Evolutionary conservation across 2,329 filamentous ascomycete species (phyloP).

Genomic region (Cordyceps sp.): DNA sequence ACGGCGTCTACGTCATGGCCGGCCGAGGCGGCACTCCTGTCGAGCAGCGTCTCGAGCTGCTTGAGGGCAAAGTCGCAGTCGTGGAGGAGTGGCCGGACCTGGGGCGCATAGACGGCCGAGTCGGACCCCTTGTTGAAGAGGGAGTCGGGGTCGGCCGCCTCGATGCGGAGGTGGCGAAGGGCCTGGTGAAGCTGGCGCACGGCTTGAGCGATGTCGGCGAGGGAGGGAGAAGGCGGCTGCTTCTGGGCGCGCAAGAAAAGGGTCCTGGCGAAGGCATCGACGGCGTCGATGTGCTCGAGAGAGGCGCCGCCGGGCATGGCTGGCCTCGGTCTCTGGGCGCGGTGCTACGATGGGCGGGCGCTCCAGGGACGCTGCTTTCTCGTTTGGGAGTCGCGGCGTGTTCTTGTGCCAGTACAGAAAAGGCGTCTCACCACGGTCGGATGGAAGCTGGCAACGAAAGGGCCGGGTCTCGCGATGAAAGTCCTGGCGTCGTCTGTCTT

Average conservation of each 20-base stretch:
- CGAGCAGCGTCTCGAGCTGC: constrained; percentile 35
- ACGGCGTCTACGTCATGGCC: constrained; percentile 14
- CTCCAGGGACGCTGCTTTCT: no score
- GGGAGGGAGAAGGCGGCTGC: constrained; percentile 23
- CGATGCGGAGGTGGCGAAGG: constrained; percentile 39
- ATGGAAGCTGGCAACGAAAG: no score
- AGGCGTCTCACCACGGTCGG: no score
- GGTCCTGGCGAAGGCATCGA: constrained; percentile 36
- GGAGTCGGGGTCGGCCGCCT: constrained; percentile 39
- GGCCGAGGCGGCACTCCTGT: constrained; percentile 22
- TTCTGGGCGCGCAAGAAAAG: constrained; percentile 36
- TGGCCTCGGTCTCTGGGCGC: no score
- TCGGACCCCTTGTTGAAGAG: constrained; percentile 26
- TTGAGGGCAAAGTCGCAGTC: constrained; percentile 38
- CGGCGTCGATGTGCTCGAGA: constrained; percentile 32
- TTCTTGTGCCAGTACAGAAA: no score
- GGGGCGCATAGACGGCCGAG: constrained; percentile 26
- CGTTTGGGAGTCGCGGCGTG: no score
- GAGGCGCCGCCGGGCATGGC: constrained; percentile 14
- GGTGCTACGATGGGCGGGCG: no score
- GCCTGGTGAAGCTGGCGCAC: constrained; percentile 37
- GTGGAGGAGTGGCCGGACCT: constrained; percentile 33
- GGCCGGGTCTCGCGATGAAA: no score
- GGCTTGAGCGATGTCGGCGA: constrained; percentile 31
- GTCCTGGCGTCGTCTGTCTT: no score